Base-by-base conservation (phyloP, 805 yeast genomes). In the Saccharomycopsis sp. region DNA sequence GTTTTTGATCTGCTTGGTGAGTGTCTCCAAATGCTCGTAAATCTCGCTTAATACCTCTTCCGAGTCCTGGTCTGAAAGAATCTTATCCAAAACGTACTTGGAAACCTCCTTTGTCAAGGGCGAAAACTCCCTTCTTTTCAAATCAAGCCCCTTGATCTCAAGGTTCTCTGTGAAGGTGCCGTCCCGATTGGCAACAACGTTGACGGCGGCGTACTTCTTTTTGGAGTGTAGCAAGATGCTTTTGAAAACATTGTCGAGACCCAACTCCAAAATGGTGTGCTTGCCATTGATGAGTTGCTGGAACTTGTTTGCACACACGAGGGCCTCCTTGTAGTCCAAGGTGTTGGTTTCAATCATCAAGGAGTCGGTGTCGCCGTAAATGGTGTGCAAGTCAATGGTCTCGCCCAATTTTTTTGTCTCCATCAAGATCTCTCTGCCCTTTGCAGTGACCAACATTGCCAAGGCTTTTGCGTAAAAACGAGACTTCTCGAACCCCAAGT, bases 311-410 rank as follows among this genome's bases (percentile, higher is more conserved):
- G 97, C 99, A 48, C 87, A 79, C 52, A 70, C 69, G 33, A 84
- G 59, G 0, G 97, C 95, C 34, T 84, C 95, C 19, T 63, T 59
- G 58, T 71, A 81, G 23, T 63, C 69, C 42, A 70, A 73, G 34
- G 76, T 77, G 21, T 87, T 87, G 3, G 97, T 86, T 59, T 89
- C 94, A 57, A 92, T 86, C 98, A 92, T 92, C 39, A 92, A 96
- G 26, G 98, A 92, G 67, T 92, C 98, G 0, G 98, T 92, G 64
- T 92, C 98, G 68, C 98, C 98, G 56, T 92, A 92, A 10, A 92
- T 85, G 36, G 94, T 97, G 41, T 85, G 68, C 45, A 92, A 67
- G 0, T 81, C 81, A 53, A 82, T 67, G 42, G 79, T 71, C 58
- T 89, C 97, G 0, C 97, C 98, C 46, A 92, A 67, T 53, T 83